Evolutionary conservation across 495 filamentous ascomycete genomes (phyloP).

Genomic region (Talaromyces liani): DNA sequence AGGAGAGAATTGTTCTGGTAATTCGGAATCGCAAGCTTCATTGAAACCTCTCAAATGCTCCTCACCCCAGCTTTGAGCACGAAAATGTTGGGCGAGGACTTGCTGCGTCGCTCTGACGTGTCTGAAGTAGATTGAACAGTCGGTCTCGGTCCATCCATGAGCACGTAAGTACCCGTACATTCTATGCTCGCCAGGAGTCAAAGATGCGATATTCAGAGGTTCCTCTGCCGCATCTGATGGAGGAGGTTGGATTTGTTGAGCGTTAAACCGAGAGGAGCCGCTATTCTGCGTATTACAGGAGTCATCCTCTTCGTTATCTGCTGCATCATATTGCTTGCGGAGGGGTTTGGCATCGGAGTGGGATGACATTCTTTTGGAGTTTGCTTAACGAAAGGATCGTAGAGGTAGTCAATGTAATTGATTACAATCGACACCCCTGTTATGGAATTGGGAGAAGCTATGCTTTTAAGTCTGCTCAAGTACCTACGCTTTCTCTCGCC

Average conservation of each 20-base stretch:
- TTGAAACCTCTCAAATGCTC: not conserved
- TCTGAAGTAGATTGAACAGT: not conserved
- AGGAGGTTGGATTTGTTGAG: not conserved
- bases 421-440: too few species aligned
- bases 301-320: too few species aligned
- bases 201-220: not conserved
- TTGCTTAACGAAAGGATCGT: too few species aligned
- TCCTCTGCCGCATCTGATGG: not conserved
- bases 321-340: too few species aligned
- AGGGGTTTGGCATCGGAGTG: too few species aligned
- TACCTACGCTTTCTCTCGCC: too few species aligned
- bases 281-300: too few species aligned
- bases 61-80: not conserved
- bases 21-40: not conserved
- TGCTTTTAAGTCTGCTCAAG: too few species aligned
- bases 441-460: too few species aligned
- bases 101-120: not conserved
- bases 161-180: not conserved
- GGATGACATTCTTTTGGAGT: too few species aligned
- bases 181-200: constrained; percentile 1
- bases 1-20: constrained; percentile 1
- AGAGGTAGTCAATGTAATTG: too few species aligned
- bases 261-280: too few species aligned
- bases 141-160: not conserved
- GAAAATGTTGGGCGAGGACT: not conserved